phyloP scores from a whole-genome alignment of 108 stramenopile genomes.

The Nannochloropsis gaditana region DNA sequence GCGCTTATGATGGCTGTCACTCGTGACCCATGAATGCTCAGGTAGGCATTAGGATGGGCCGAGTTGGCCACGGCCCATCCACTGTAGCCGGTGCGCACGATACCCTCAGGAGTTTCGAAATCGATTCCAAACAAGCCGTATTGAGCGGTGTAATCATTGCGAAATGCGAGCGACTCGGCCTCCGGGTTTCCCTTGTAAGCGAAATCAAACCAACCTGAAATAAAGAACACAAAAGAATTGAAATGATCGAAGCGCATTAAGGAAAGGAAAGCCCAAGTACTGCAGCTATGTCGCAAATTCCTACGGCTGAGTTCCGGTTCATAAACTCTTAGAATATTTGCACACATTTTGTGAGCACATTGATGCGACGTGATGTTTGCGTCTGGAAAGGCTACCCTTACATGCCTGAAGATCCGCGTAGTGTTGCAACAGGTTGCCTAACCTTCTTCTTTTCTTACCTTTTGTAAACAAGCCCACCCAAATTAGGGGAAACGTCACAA shows the following conservation, averaged over 20 bases:
- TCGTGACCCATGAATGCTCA: not conserved
- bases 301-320: too few species aligned
- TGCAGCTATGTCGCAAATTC: too few species aligned
- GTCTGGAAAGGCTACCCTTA: too few species aligned
- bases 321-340: too few species aligned
- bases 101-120: not conserved
- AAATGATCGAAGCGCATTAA: too few species aligned
- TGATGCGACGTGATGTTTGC: too few species aligned
- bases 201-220: not conserved
- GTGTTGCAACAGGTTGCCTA: too few species aligned
- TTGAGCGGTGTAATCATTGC: not conserved
- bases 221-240: too few species aligned
- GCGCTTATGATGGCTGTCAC: not conserved
- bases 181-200: not conserved
- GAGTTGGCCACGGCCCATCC: not conserved
- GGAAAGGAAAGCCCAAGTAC: too few species aligned
- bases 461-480: constrained; percentile 12
- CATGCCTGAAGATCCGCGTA: too few species aligned
- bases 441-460: not conserved
- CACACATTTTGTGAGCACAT: too few species aligned
- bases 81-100: not conserved
- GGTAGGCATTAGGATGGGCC: not conserved
- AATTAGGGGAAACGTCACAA: not conserved
- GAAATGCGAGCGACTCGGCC: not conserved
- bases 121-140: not conserved